Base-by-base conservation (phyloP, 495 filamentous ascomycete species). In the Penicillium soppii region DNA sequence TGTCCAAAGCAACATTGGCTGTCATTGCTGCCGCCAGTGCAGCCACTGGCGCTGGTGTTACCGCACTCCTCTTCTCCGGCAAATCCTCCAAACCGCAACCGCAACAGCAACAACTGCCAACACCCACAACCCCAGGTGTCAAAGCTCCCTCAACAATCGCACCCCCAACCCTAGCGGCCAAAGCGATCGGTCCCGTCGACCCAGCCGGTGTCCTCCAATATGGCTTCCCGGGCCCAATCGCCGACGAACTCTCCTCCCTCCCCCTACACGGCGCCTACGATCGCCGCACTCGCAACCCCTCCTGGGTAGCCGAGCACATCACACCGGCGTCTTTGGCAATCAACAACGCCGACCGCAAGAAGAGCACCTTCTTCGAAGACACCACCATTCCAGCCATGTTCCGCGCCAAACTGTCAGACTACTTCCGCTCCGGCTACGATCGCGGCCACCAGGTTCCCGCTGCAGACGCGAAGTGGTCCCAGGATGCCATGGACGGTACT, bases 291-390 rank as follows among this genome's bases (percentile, higher is more conserved):
- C 87, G 91, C 58, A 98, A 97, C 65, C 94, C 94, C 2, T 70
- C 85, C 65, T 98, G 94, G 94, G 94, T 97, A 7, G 91, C 85
- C 46, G 94, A 98, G 73, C 94, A 98, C 77, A 96, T 98, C 70
- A 98, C 94, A 0, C 85, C 91, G n/a, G 78, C 80, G 20, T 97
- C 92, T 0, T 81, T 98, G 5, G 75, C 85, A 3, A 59, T 74
- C 19, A 83, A 84, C 54, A 80, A 87, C 57, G 94, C 82, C 47
- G 91, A 98, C 76, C 84, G 94, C 60, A 86, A 88, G 66, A 79
- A 94, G 77, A 88, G 83, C 62, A 70, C 73, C 42, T 98, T 98
- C 69, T 68, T 82, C 50, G 94, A 98, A 68, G 94, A 98, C 71
- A 58, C 67, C 2, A 68, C 69, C 29, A 85, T 98, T 53, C 94